phyloP scores from a whole-genome alignment of 208 protist species.

The Wallacemonas sp. region DNA sequence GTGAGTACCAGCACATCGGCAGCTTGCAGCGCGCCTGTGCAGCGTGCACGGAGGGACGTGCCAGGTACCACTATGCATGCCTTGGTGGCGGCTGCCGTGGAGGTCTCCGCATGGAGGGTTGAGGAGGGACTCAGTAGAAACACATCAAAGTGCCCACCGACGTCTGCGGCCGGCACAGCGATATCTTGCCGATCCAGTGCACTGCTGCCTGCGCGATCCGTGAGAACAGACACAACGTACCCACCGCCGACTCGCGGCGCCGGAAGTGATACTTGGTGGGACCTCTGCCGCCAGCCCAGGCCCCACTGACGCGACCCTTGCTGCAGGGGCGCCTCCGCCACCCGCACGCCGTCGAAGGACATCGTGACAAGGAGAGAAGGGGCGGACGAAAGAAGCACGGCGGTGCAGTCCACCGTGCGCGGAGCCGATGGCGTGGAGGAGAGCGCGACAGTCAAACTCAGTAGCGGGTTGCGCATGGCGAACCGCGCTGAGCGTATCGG shows the following conservation, averaged over 20 bases:
- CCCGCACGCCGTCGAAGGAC: not conserved
- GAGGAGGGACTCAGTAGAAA: not conserved
- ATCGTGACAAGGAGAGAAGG: not conserved
- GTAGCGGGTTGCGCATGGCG: not conserved
- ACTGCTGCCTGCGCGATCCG: not conserved
- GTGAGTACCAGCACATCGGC: not conserved
- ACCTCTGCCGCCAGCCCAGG: not conserved
- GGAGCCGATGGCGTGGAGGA: no score
- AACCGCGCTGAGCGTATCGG: not conserved
- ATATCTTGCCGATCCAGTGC: not conserved
- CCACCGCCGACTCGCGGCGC: not conserved
- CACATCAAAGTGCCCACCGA: not conserved
- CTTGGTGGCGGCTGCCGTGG: not conserved
- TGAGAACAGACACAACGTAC: not conserved
- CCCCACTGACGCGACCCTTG: not conserved
- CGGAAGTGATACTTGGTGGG: not conserved
- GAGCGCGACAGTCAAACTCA: not conserved
- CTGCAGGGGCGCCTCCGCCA: not conserved
- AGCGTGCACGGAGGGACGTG: not conserved
- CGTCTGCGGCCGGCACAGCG: not conserved
- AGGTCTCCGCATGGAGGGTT: not conserved
- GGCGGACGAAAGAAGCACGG: not conserved
- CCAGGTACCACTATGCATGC: not conserved
- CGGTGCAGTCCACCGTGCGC: not conserved
- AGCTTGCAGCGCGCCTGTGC: not conserved